A percentile compares a stretch with the other conserved stretches of the same genome.
These are phyloP conservation scores for Rhexocercosporidium sp. DNA, from an alignment of 2,329 filamentous ascomycete genomes.

Conservation along the genomic window DNA sequence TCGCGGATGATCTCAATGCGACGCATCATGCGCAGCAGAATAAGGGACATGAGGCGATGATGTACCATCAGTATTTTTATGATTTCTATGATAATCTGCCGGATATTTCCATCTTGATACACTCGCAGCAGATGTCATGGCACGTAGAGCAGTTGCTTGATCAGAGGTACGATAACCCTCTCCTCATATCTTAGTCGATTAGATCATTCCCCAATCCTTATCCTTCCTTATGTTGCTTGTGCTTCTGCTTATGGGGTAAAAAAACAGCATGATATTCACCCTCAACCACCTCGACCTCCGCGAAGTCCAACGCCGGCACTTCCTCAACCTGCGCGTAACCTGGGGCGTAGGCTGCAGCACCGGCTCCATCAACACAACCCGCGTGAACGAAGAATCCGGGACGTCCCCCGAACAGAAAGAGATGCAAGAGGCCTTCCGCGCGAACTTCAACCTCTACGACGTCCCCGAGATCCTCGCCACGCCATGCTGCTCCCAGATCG, in stretches of 20 bases:
- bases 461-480: conserved; percentile 57
- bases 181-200: neutral
- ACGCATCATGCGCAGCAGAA: conserved; percentile 58
- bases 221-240: neutral
- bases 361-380: conserved; percentile 42
- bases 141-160: conserved; percentile 34
- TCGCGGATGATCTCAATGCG: conserved; percentile 34
- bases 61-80: conserved; percentile 59
- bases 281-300: conserved; percentile 34
- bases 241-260: neutral
- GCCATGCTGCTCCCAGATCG: conserved; percentile 70
- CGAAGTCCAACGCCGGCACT: conserved; percentile 56
- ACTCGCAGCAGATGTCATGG: conserved; percentile 53
- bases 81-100: conserved; percentile 61
- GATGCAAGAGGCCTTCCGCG: conserved; percentile 33
- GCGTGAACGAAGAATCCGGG: conserved; percentile 26
- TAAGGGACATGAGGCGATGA: conserved; percentile 37
- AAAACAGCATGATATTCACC: conserved; percentile 28
- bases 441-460: conserved; percentile 34
- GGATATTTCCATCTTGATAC: conserved; percentile 36
- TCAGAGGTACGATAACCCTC: conserved; percentile 19
- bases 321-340: conserved; percentile 64
- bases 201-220: no score
- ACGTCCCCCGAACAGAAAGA: conserved; percentile 26
- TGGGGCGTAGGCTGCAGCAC: conserved; percentile 61